These are phyloP conservation scores for Tolypocladium sp. DNA, from an alignment of 2,329 filamentous ascomycete species.

Conservation along the genomic window DNA sequence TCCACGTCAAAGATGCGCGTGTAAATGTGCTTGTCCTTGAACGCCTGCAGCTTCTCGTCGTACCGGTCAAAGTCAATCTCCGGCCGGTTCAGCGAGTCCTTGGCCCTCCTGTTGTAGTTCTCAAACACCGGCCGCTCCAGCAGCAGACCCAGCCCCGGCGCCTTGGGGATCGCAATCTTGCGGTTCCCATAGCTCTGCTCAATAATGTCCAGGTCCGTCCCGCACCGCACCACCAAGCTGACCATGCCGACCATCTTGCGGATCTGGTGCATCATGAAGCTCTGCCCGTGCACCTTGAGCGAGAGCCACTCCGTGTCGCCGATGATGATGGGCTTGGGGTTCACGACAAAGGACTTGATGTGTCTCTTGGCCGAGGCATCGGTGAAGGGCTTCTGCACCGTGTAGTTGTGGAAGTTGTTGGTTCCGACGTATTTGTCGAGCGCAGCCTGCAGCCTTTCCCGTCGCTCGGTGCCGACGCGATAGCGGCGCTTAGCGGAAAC, in stretches of 20 bases:
- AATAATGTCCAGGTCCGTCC: constrained; percentile 64
- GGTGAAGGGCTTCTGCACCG: constrained; percentile 71
- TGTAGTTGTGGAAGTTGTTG: constrained; percentile 95
- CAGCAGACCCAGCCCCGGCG: constrained; percentile 77
- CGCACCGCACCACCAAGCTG: constrained; percentile 74
- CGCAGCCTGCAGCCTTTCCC: constrained; percentile 65
- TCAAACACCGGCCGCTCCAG: constrained; percentile 90
- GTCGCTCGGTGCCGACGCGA: constrained; percentile 63
- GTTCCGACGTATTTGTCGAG: constrained; percentile 75
- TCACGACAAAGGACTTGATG: constrained; percentile 86
- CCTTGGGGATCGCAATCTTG: constrained; percentile 85
- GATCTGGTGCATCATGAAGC: constrained; percentile 99
- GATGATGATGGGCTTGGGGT: constrained; percentile 69
- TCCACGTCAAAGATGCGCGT: constrained; percentile 84
- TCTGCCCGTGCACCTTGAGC: constrained; percentile 92
- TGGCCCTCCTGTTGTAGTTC: constrained; percentile 70
- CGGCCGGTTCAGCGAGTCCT: constrained; percentile 52
- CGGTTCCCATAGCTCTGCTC: constrained; percentile 61
- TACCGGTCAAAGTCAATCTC: constrained; percentile 72
- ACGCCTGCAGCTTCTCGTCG: constrained; percentile 70
- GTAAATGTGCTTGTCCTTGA: constrained; percentile 91
- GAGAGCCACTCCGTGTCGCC: constrained; percentile 92
- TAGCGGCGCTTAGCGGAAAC: constrained; percentile 76
- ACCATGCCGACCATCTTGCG: constrained; percentile 98
- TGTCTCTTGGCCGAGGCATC: constrained; percentile 82